phyloP scores from a whole-genome alignment of 1,284 basidiomycete genomes.

The Ustilago sp. region DNA sequence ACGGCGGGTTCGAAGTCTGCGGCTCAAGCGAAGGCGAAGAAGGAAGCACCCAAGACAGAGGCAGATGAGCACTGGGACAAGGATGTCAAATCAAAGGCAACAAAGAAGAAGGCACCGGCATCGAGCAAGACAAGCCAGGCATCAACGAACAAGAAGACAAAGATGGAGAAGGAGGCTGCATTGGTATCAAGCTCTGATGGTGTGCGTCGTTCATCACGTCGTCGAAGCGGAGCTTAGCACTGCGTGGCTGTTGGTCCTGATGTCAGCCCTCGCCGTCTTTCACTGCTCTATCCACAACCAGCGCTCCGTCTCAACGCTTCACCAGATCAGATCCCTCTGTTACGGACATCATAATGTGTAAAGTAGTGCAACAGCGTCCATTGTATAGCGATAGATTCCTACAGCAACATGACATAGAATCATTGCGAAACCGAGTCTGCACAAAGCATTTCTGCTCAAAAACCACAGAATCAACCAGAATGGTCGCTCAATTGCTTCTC shows the following conservation, averaged over 20 bases:
- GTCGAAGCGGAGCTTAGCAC: slow-evolving; percentile 15
- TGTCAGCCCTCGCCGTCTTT: not conserved
- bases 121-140: not conserved
- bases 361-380: not conserved
- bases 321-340: not conserved
- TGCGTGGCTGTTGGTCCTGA: not conserved
- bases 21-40: not conserved
- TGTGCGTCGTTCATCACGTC: slow-evolving; percentile 31
- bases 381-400: not conserved
- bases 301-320: not conserved
- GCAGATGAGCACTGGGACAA: not conserved
- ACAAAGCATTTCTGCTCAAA: not conserved
- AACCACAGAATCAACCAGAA: not conserved
- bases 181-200: slow-evolving; percentile 6
- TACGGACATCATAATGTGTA: not conserved
- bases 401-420: not conserved
- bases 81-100: not conserved
- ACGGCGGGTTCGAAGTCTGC: not conserved
- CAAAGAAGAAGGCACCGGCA: not conserved
- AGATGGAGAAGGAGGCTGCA: slow-evolving; percentile 5
- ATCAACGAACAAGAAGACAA: slow-evolving; percentile 18
- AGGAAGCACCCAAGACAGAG: not conserved
- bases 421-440: not conserved
- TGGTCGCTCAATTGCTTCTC: not conserved
- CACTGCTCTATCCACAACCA: not conserved